A percentile compares a stretch with the other conserved stretches of the same genome.
Evolutionary conservation across 1,284 basidiomycete genomes (phyloP).

Genomic region (Cryptococcus floricola): DNA sequence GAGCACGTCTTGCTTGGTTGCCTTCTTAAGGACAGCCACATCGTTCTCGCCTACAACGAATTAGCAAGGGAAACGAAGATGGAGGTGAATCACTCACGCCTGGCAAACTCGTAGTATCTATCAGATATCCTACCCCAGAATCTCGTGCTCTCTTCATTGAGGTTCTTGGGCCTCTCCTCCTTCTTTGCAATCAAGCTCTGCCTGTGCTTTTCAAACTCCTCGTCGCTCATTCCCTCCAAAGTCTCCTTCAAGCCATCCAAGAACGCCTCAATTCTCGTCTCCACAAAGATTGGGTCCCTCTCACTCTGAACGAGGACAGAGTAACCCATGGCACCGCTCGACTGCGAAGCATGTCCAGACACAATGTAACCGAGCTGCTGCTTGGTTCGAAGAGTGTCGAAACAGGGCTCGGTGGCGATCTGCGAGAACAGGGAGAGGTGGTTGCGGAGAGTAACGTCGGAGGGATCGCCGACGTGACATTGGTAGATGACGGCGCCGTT

Average conservation of each 20-base stretch:
- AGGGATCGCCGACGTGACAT: conserved; percentile 57
- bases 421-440: conserved; percentile 56
- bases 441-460: conserved; percentile 54
- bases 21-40: conserved; percentile 58
- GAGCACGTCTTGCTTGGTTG: conserved; percentile 76
- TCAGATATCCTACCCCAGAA: conserved; percentile 70
- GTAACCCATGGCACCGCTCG: conserved; percentile 67
- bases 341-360: conserved; percentile 56
- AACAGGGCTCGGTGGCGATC: conserved; percentile 83
- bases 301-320: conserved; percentile 92
- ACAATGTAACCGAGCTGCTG: conserved; percentile 96
- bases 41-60: conserved; percentile 59
- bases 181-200: conserved; percentile 64
- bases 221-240: conserved; percentile 59
- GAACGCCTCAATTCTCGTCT: conserved; percentile 84
- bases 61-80: too few species aligned
- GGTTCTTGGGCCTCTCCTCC: conserved; percentile 68
- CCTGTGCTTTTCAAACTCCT: conserved; percentile 66
- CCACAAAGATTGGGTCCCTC: conserved; percentile 75
- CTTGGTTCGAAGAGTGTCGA: conserved; percentile 88
- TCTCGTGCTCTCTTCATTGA: conserved; percentile 59
- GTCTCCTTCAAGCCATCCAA: conserved; percentile 64
- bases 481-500: conserved; percentile 83
- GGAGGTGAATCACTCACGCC: too few species aligned
- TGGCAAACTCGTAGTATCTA: conserved; percentile 72